Percentiles rank a stretch among this genome's conserved stretches.
These are phyloP conservation scores for Amoeboaphelidium protococcarum DNA, from an alignment of 371 early-diverging fungal genomes.

Conservation along the genomic window DNA sequence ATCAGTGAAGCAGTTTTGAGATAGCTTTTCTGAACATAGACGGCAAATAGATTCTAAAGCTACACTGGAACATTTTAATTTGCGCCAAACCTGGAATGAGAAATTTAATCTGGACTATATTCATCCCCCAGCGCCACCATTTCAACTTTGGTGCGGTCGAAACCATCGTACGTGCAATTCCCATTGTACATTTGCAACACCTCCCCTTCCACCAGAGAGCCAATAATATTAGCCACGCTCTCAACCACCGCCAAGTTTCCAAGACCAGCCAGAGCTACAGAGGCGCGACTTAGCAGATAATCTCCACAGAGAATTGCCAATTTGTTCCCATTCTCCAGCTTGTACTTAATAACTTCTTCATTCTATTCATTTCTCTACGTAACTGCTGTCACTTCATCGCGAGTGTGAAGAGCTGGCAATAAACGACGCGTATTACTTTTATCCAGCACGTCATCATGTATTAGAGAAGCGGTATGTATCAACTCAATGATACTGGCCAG, in stretches of 20 bases:
- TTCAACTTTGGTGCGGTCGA: background rate
- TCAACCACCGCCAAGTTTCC: slow-evolving; percentile 73
- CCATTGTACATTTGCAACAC: slow-evolving; percentile 88
- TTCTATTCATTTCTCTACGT: no score
- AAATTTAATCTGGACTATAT: no score
- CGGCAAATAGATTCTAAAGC: slow-evolving; percentile 23
- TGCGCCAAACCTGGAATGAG: no score
- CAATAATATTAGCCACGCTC: slow-evolving; percentile 68
- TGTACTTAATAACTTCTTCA: no score
- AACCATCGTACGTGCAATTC: slow-evolving; percentile 26
- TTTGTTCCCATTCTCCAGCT: slow-evolving; percentile 79
- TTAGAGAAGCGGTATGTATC: slow-evolving; percentile 80
- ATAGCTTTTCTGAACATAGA: slow-evolving; percentile 79
- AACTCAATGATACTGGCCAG: slow-evolving; percentile 86
- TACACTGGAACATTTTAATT: no score
- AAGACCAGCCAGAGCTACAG: slow-evolving; percentile 58
- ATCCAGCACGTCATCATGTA: slow-evolving; percentile 89
- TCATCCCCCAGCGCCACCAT: no score
- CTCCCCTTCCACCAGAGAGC: slow-evolving; percentile 81
- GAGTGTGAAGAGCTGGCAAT: slow-evolving; percentile 43
- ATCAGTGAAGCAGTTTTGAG: slow-evolving; percentile 84
- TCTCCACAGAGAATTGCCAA: slow-evolving; percentile 88
- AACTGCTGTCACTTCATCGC: no score
- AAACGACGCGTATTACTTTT: slow-evolving; percentile 34
- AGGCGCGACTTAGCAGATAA: slow-evolving; percentile 71